Evolutionary conservation across 768 basidiomycete genomes (phyloP), one percentile per base, ranked within the genome.

Genomic region (Lactarius evosmus): DNA sequence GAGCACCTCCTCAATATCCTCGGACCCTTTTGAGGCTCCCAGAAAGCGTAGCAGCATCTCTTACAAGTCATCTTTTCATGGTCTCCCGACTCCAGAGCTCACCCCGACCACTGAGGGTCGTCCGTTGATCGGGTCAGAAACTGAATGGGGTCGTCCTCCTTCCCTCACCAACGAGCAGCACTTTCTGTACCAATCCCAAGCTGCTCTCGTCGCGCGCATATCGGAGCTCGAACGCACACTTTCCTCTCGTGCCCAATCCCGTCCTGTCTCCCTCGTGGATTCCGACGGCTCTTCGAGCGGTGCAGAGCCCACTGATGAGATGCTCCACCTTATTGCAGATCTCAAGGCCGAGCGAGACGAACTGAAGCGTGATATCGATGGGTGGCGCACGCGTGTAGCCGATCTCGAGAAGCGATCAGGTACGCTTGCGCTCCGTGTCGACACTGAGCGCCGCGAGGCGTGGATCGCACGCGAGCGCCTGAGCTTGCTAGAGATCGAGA

Each of bases 291-390:
- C 58, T 40, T 70, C 74, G 27, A 74, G 76, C 70, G 56, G 70
- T 66, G 64, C 67, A 30, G 86, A 83, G 62, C 86, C 87, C 7
- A 84, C 77, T 63, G 90, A 93, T 69, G 93, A 93, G 76, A 86
- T 93, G 83, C 75, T 92, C 44, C 80, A 81, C 68, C 80, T 90
- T 40, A 79, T 93, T 58, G 79, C 86, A 3, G 91, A 92, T 71
- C 80, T 93, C 69, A 93, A 94, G 73, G 82, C 87, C 14, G 95
- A 98, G 75, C 80, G 95, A 33, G 95, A 98, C 70, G 89, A 93
- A 63, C 79, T 98, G 56, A 88, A 88, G 73, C 84, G 86, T 57
- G 95, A 98, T 74, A 86, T 94, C 0, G 89, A 93, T 67, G 90
- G 89, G 0, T 96, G 94, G 93, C 82, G 90, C 65, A 80, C 75